Evolutionary conservation across 2,329 filamentous ascomycete species (phyloP).

Genomic region (Cercospora sesami): DNA sequence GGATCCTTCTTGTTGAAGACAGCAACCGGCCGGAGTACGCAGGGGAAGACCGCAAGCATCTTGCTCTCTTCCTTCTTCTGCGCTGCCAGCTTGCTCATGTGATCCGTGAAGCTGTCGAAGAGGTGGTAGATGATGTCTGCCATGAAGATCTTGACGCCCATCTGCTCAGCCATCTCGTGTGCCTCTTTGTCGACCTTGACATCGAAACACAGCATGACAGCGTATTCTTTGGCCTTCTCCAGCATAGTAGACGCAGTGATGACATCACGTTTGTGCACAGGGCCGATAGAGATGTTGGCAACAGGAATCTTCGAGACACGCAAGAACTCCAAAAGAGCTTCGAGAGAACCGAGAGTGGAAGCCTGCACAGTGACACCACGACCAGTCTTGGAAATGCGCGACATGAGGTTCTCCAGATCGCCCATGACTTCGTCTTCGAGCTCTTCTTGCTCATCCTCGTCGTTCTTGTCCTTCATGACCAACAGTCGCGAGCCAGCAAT

Average conservation of each 20-base stretch:
- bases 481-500: slow-evolving; percentile 94
- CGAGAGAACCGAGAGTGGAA: slow-evolving; percentile 93
- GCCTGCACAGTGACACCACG: slow-evolving; percentile 96
- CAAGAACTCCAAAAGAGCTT: slow-evolving; percentile 94
- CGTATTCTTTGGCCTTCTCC: slow-evolving; percentile 90
- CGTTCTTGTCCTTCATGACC: slow-evolving; percentile 90
- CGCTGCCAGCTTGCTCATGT: slow-evolving; percentile 83
- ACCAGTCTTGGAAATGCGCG: slow-evolving; percentile 85
- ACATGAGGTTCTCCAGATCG: slow-evolving; percentile 87
- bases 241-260: slow-evolving; percentile 93
- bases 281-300: slow-evolving; percentile 93
- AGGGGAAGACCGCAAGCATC: slow-evolving; percentile 94
- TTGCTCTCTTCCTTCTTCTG: slow-evolving; percentile 97
- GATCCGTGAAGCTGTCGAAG: slow-evolving; percentile 93
- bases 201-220: slow-evolving; percentile 99
- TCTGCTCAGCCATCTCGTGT: slow-evolving; percentile 82
- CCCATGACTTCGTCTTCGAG: slow-evolving; percentile 95
- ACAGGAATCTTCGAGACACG: slow-evolving; percentile 96
- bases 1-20: slow-evolving; percentile 98
- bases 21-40: slow-evolving; percentile 81
- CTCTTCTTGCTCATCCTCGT: slow-evolving; percentile 73
- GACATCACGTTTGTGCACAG: slow-evolving; percentile 96
- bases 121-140: slow-evolving; percentile 99
- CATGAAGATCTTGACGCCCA: slow-evolving; percentile 96
- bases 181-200: slow-evolving; percentile 99